phyloP scores from a whole-genome alignment of 1,139 yeast species.

The Hyphopichia burtonii region DNA sequence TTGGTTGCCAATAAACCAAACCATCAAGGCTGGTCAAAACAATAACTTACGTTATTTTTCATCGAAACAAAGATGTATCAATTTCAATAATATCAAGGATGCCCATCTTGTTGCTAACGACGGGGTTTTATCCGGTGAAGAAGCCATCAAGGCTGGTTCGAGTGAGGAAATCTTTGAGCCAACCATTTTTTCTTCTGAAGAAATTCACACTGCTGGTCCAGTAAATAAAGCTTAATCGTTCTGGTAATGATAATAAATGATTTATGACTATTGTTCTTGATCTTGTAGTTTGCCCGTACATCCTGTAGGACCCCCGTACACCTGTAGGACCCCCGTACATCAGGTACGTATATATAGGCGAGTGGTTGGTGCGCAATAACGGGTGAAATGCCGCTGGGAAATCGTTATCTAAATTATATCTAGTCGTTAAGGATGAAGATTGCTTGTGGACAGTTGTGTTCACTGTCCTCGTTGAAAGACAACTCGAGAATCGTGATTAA shows the following conservation, averaged over 20 bases:
- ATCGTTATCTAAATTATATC: too few relatives aligned
- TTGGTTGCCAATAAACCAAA: conserved; percentile 36
- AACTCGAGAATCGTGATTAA: conserved; percentile 61
- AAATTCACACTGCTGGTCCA: conserved; percentile 47
- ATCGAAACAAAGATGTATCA: conserved; percentile 38
- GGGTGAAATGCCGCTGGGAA: too few relatives aligned
- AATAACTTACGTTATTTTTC: conserved; percentile 28
- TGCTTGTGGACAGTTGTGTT: conserved; percentile 87
- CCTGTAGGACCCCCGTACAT: too few relatives aligned
- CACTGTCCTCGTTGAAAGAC: conserved; percentile 57
- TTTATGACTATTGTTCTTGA: too few relatives aligned
- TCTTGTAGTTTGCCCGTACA: too few relatives aligned
- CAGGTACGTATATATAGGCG: too few relatives aligned
- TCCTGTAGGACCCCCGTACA: too few relatives aligned
- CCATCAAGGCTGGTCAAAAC: conserved; percentile 5
- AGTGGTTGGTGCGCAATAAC: too few relatives aligned
- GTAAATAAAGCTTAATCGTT: conserved; percentile 30
- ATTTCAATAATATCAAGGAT: conserved; percentile 35
- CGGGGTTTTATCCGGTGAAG: conserved; percentile 27
- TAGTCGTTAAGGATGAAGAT: conserved; percentile 29
- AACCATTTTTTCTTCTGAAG: conserved; percentile 40
- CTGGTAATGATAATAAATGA: too few relatives aligned
- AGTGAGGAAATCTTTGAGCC: conserved; percentile 38
- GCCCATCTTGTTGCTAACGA: conserved; percentile 38
- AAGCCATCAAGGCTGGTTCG: conserved; percentile 4